phyloP scores from a whole-genome alignment of 768 basidiomycete genomes.

The Pleurotus sapidus region DNA sequence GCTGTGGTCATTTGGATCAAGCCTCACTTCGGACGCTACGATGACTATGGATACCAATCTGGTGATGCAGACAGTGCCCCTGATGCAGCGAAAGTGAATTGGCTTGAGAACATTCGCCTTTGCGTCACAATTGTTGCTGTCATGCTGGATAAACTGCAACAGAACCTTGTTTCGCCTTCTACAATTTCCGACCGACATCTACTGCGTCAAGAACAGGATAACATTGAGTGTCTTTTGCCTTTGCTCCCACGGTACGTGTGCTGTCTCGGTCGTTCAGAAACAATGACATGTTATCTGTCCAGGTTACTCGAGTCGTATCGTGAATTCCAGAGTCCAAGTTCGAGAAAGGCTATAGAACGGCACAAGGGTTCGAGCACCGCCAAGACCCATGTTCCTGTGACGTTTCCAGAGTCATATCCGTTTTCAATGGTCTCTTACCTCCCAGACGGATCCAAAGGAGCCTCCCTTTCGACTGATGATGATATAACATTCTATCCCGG shows the following conservation, averaged over 20 bases:
- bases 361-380: conserved; percentile 57
- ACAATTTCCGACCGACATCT: conserved; percentile 59
- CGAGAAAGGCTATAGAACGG: conserved; percentile 67
- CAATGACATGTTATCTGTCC: background rate
- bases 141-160: conserved; percentile 88
- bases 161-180: conserved; percentile 67
- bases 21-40: conserved; percentile 89
- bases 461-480: conserved; percentile 41
- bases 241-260: conserved; percentile 75
- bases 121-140: conserved; percentile 86
- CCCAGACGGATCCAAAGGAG: conserved; percentile 49
- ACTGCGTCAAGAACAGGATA: conserved; percentile 83
- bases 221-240: conserved; percentile 81
- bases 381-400: conserved; percentile 63
- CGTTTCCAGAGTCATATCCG: conserved; percentile 93
- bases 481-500: conserved; percentile 66
- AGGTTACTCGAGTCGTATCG: conserved; percentile 87
- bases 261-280: background rate
- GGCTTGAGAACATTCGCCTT: conserved; percentile 89
- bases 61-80: conserved; percentile 64
- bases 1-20: conserved; percentile 92
- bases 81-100: conserved; percentile 77
- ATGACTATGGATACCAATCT: conserved; percentile 68
- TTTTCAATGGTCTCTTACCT: conserved; percentile 75
- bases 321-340: conserved; percentile 71